Conservation (phyloP, 139 green algal species). For the Chlorokybus atmophyticus region DNA sequence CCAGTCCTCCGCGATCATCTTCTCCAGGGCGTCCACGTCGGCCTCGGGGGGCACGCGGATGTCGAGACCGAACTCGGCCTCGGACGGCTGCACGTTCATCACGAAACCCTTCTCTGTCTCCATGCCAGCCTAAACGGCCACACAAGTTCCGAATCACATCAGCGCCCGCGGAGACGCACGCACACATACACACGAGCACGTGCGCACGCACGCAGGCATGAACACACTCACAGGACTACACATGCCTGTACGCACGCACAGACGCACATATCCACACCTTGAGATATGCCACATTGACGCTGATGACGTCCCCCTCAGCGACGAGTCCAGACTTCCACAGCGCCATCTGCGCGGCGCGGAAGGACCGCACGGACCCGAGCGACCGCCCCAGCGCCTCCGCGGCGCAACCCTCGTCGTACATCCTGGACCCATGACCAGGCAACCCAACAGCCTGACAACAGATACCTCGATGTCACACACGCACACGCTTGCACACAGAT, state of each 20-base stretch:
- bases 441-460: too few species aligned
- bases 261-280: too few species aligned
- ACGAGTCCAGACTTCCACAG: neutral
- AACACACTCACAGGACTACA: too few species aligned
- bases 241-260: too few species aligned
- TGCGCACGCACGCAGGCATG: too few species aligned
- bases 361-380: neutral
- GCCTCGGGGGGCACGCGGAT: conserved; percentile 10
- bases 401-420: conserved; percentile 5
- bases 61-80: conserved; percentile 14
- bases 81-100: conserved; percentile 18
- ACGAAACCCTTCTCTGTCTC: conserved; percentile 12
- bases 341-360: conserved; percentile 4
- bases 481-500: too few species aligned
- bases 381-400: neutral
- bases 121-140: too few species aligned
- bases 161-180: too few species aligned
- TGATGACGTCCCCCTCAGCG: conserved; percentile 6
- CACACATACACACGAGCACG: too few species aligned
- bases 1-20: conserved; percentile 8
- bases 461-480: too few species aligned
- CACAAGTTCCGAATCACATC: too few species aligned
- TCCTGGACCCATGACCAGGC: conserved; percentile 11
- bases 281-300: too few species aligned
- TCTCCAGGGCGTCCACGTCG: conserved; percentile 4